Evolutionary conservation across 768 basidiomycete species (phyloP).

Genomic region (Macrolepiota albuminosa): DNA sequence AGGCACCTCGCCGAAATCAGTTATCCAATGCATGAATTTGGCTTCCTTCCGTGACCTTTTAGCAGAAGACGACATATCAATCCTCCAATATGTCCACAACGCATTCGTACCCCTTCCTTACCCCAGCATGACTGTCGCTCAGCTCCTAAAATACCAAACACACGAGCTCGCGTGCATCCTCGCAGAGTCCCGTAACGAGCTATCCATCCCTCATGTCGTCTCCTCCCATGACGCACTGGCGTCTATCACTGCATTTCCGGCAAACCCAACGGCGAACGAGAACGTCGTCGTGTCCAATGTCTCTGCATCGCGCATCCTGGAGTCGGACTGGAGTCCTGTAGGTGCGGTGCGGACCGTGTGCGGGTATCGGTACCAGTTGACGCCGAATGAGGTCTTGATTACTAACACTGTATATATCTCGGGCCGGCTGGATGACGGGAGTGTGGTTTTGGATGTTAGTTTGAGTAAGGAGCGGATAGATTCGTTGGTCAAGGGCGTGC

Average conservation of each 20-base stretch:
- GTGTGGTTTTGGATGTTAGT: conserved; percentile 34
- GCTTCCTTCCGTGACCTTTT: conserved; percentile 32
- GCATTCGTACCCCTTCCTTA: conserved; percentile 36
- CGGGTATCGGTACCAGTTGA: conserved; percentile 34
- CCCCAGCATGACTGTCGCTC: conserved; percentile 30
- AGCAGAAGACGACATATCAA: conserved; percentile 16
- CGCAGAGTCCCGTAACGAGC: conserved; percentile 16
- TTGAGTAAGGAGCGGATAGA: conserved; percentile 26
- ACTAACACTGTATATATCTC: conserved; percentile 34
- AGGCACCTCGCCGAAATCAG: conserved; percentile 23
- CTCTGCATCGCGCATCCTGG: conserved; percentile 34
- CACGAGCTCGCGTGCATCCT: conserved; percentile 22
- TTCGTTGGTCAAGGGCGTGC: conserved; percentile 25
- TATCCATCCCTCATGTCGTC: conserved; percentile 25
- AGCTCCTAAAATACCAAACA: conserved; percentile 26
- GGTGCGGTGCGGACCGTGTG: conserved; percentile 31
- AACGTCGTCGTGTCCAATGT: conserved; percentile 35
- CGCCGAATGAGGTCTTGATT: conserved; percentile 27
- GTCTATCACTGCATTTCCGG: conserved; percentile 26
- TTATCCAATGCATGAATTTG: conserved; percentile 32
- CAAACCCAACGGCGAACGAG: conserved; percentile 29
- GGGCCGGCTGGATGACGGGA: conserved; percentile 32
- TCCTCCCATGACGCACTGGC: conserved; percentile 20
- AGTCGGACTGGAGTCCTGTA: conserved; percentile 32
- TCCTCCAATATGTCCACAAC: conserved; percentile 30